Evolutionary conservation across 1,284 basidiomycete genomes (phyloP).

Genomic region (Heterobasidion irregulare): DNA sequence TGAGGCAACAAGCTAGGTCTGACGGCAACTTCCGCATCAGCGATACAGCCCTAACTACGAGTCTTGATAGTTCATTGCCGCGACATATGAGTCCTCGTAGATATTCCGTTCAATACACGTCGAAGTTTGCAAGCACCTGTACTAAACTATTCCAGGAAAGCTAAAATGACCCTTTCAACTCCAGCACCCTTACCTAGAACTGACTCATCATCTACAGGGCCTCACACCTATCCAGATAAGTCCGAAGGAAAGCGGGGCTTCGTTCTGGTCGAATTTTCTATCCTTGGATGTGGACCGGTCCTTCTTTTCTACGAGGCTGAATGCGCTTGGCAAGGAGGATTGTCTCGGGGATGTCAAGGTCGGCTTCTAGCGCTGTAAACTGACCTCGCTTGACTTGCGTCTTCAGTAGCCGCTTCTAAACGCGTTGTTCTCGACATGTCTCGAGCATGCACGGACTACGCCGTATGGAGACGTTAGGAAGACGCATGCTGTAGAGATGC

Average conservation of each 20-base stretch:
- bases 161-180: constrained; percentile 1
- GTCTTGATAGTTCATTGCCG: neutral
- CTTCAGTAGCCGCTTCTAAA: constrained; percentile 44
- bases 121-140: constrained; percentile 34
- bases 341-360: constrained; percentile 22
- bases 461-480: constrained; percentile 29
- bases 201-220: constrained; percentile 19
- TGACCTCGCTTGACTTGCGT: constrained; percentile 1
- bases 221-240: constrained; percentile 28
- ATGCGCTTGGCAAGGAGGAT: constrained; percentile 20
- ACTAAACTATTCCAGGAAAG: constrained; percentile 31
- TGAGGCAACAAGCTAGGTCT: no score
- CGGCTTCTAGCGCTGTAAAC: constrained; percentile 14
- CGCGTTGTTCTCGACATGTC: constrained; percentile 35
- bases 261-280: constrained; percentile 43
- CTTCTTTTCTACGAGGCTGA: constrained; percentile 28
- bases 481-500: constrained; percentile 38
- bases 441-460: constrained; percentile 26
- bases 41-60: no score
- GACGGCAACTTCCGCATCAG: no score
- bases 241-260: constrained; percentile 20
- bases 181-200: neutral
- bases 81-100: neutral
- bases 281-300: constrained; percentile 39
- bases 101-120: constrained; percentile 14